Evolutionary conservation across 1,284 basidiomycete genomes (phyloP), one percentile per base, ranked within the genome.

Genomic region (Ganoderma sp.): DNA sequence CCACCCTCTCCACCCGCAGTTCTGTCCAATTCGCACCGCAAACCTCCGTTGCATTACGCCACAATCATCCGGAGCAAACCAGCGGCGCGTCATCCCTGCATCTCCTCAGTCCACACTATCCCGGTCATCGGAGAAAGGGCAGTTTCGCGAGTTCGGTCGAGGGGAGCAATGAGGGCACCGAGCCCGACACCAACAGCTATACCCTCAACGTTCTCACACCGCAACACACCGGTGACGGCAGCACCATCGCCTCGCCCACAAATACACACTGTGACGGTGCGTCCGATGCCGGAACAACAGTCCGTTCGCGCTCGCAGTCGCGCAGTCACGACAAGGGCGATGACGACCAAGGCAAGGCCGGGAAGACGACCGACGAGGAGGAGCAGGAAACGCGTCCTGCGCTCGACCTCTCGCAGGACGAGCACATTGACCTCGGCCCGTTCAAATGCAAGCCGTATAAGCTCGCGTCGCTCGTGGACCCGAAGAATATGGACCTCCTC

Each of bases 391-490:
- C 63, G 19, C 80, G 41, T 73, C 83, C 75, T 70, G 80, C 69
- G 57, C 68, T 81, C 5, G 83, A 84, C 65, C 76, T 85, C 17
- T 78, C 79, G 19, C 83, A 88, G 73, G 90, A 92, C 73, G 85
- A 86, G 52, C 82, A 82, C n/a, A 83, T 87, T 54, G 88, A 96
- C 78, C 88, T 91, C 0, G 79, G 87, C 0, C 92, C 94, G 0
- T 95, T 94, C 77, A 74, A 76, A 12, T 89, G 91, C 76, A 89
- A 87, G 67, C 95, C 97, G 0, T 88, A 87, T 69, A 83, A 86
- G 65, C 89, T 99, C 6, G 96, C 96, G 25, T 87, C 90, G 70
- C 87, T 99, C 61, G 89, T 99, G 61, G 97, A 99, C 78, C 96
- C 96, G 22, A 97, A 97, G 81, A 88, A 82, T 70, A 75, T 97